Percentiles rank a stretch among this genome's conserved stretches.
Evolutionary conservation across 495 filamentous ascomycete genomes (phyloP).

Genomic region (Cercophora samala): DNA sequence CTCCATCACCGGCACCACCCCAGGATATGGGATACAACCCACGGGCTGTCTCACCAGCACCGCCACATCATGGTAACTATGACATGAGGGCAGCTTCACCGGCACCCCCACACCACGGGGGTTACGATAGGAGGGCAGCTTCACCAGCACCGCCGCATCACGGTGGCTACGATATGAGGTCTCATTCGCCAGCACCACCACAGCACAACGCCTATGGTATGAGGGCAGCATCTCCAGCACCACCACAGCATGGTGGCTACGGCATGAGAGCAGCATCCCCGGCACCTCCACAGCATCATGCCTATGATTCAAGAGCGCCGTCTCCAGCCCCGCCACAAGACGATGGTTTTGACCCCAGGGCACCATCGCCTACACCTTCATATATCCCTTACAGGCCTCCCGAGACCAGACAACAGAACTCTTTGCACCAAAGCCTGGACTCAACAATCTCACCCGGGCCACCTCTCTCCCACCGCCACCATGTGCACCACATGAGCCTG

Average conservation of each 20-base stretch:
- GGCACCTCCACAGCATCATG: constrained; percentile 37
- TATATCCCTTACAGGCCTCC: constrained; percentile 44
- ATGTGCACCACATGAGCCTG: not conserved
- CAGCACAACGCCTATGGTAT: not conserved
- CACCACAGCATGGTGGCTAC: constrained; percentile 20
- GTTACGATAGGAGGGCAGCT: constrained; percentile 49
- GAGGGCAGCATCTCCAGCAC: constrained; percentile 33
- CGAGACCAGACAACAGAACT: constrained; percentile 16
- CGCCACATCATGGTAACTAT: constrained; percentile 31
- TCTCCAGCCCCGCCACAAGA: constrained; percentile 20
- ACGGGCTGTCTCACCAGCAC: constrained; percentile 15
- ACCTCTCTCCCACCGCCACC: constrained; percentile 10
- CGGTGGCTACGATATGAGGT: constrained; percentile 10
- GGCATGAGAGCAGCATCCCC: constrained; percentile 37
- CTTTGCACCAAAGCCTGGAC: constrained; percentile 11
- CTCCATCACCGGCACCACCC: constrained; percentile 4
- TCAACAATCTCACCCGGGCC: not conserved
- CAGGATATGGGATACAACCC: not conserved
- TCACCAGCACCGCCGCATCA: constrained; percentile 51
- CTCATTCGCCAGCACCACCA: constrained; percentile 13
- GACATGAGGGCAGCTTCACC: constrained; percentile 35
- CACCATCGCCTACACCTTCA: constrained; percentile 42
- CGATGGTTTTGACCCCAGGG: constrained; percentile 21
- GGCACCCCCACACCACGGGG: constrained; percentile 46
- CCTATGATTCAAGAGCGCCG: constrained; percentile 20